Conservation (phyloP, 176 grass and related monocot species). For the Miscanthus lutarioriparius region DNA sequence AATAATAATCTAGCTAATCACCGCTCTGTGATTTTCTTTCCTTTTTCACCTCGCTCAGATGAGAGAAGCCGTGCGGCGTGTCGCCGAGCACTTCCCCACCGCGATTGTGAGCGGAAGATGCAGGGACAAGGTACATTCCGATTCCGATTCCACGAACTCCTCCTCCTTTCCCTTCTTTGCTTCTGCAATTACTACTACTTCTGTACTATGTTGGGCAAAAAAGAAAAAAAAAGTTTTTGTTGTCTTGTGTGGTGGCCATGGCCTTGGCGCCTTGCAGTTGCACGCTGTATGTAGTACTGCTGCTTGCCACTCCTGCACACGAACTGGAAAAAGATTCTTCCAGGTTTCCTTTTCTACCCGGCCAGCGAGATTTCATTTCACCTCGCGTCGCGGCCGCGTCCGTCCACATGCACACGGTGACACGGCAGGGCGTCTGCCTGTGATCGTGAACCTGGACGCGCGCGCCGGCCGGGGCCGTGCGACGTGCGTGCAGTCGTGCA, state of each 20-base stretch:
- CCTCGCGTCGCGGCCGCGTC: neutral
- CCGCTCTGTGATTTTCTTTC: neutral
- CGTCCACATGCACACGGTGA: no score
- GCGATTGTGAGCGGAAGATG: conserved; percentile 87
- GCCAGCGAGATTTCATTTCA: neutral
- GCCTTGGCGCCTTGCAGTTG: neutral
- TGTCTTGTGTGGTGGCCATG: neutral
- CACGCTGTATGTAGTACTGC: neutral
- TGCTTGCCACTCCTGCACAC: neutral
- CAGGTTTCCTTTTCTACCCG: conserved; percentile 22
- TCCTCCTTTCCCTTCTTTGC: neutral
- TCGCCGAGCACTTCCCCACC: conserved; percentile 77
- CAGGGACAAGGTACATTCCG: conserved; percentile 75
- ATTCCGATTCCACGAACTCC: neutral
- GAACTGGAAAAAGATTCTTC: conserved; percentile 27
- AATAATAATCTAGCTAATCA: neutral
- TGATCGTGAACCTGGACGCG: conserved; percentile 18
- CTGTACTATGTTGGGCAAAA: no score
- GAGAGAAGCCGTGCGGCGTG: conserved; percentile 64
- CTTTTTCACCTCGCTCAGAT: conserved; percentile 43
- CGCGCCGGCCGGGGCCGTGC: no score
- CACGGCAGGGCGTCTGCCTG: no score
- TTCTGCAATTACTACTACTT: no score
- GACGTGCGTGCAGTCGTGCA: neutral
- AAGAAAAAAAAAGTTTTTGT: neutral